Percentiles rank a stretch among this genome's conserved stretches.
These are phyloP conservation scores for Globisporangium polare DNA, from an alignment of 352 stramenopile genomes.

Conservation along the genomic window DNA sequence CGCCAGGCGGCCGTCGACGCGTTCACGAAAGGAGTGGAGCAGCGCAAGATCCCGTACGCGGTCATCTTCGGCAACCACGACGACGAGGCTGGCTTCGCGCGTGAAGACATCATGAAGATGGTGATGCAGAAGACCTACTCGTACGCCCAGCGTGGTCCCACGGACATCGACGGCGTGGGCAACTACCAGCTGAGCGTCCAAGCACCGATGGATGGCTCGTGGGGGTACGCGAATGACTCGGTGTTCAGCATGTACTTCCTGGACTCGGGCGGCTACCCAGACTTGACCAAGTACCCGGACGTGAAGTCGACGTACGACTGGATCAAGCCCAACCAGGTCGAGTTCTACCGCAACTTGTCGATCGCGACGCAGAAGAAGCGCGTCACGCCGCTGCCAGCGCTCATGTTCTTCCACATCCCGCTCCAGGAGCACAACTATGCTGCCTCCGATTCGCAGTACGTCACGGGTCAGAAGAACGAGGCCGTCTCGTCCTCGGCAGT, in stretches of 20 bases:
- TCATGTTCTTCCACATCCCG: slow-evolving; percentile 71
- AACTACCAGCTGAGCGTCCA: slow-evolving; percentile 62
- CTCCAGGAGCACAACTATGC: slow-evolving; percentile 36
- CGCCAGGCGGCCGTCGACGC: slow-evolving; percentile 26
- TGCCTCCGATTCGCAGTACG: slow-evolving; percentile 11
- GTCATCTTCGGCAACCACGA: slow-evolving; percentile 71
- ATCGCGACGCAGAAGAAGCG: slow-evolving; percentile 2
- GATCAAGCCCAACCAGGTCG: slow-evolving; percentile 45
- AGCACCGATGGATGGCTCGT: slow-evolving; percentile 31
- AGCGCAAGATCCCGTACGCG: slow-evolving; percentile 43
- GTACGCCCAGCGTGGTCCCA: slow-evolving; percentile 45
- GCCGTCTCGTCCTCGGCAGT: slow-evolving; percentile 20
- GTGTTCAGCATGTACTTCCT: slow-evolving; percentile 77
- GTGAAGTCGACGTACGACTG: slow-evolving; percentile 35
- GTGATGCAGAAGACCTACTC: slow-evolving; percentile 33
- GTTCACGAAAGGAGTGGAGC: slow-evolving; percentile 33
- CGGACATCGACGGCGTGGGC: slow-evolving; percentile 47
- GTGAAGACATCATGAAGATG: slow-evolving; percentile 37
- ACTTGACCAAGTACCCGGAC: slow-evolving; percentile 26
- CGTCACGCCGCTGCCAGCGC: slow-evolving; percentile 20
- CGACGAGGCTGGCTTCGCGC: slow-evolving; percentile 35
- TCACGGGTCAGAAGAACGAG: slow-evolving; percentile 31
- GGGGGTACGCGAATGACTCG: slow-evolving; percentile 24
- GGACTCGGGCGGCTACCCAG: slow-evolving; percentile 40
- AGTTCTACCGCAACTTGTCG: slow-evolving; percentile 38